A percentile compares a stretch with the other conserved stretches of the same genome.
Conservation (phyloP, 1,139 yeast genomes). For the Protomyces macrosporus region DNA sequence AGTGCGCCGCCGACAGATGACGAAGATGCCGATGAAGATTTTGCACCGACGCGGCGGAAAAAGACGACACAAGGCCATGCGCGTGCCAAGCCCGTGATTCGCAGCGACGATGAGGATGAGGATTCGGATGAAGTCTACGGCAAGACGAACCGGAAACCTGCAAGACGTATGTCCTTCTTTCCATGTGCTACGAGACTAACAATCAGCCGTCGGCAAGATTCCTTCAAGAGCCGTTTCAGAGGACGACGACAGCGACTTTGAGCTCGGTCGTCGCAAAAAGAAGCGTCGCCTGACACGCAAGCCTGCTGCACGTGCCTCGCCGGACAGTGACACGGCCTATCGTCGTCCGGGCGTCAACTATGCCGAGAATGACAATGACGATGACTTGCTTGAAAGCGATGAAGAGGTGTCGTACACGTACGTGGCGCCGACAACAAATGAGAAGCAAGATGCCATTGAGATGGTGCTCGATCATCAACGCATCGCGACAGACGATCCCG, state of each 20-base stretch:
- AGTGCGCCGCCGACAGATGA: constrained; percentile 8
- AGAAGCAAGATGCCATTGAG: constrained; percentile 17
- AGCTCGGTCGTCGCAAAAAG: constrained; percentile 11
- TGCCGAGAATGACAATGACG: constrained; percentile 20
- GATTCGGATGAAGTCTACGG: not conserved
- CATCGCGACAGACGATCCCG: not conserved
- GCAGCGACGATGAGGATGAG: not conserved
- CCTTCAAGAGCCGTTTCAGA: not conserved
- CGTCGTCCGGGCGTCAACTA: constrained; percentile 13
- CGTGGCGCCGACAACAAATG: constrained; percentile 2
- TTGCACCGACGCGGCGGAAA: constrained; percentile 1
- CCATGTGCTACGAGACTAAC: not conserved
- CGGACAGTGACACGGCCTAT: constrained; percentile 8
- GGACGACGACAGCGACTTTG: constrained; percentile 20
- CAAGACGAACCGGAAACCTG: not conserved
- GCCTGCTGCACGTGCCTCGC: not conserved
- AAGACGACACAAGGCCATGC: not conserved
- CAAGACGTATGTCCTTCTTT: not conserved
- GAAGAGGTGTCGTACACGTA: constrained; percentile 12
- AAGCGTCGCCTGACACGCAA: constrained; percentile 3
- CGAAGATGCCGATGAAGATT: constrained; percentile 8
- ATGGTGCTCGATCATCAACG: constrained; percentile 27
- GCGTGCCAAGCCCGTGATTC: not conserved
- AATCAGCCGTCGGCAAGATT: not conserved
- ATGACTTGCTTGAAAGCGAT: constrained; percentile 11